A percentile compares a stretch with the other conserved stretches of the same genome.
Evolutionary conservation across 495 filamentous ascomycete genomes (phyloP).

Genomic region (Aspergillus nidulans): DNA sequence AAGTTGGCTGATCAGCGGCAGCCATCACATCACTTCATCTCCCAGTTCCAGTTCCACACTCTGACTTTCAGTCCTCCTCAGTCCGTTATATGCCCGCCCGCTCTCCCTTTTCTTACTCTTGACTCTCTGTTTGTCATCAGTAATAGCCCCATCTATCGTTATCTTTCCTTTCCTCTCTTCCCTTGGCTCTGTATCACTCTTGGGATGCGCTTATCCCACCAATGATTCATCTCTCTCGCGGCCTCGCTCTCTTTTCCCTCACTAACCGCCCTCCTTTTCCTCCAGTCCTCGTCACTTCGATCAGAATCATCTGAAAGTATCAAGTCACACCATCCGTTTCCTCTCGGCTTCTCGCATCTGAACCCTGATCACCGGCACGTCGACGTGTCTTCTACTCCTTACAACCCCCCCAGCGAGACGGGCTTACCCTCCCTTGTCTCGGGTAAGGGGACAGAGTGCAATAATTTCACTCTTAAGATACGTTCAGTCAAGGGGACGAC

Average conservation of each 20-base stretch:
- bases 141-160: constrained; percentile 3
- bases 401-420: constrained; percentile 2
- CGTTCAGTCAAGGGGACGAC: constrained; percentile 26
- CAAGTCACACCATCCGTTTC: neutral
- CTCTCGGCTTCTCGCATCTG: constrained; percentile 18
- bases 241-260: constrained; percentile 1
- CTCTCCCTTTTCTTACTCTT: neutral
- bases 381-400: neutral
- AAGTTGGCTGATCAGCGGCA: constrained; percentile 5
- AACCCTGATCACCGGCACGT: neutral
- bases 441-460: constrained; percentile 10
- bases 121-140: neutral
- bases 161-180: constrained; percentile 4
- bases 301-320: neutral
- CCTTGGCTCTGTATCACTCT: neutral
- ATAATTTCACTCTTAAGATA: constrained; percentile 9
- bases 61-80: neutral
- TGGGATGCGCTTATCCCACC: constrained; percentile 3
- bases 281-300: neutral
- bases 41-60: neutral
- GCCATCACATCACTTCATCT: constrained; percentile 13
- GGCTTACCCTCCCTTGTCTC: constrained; percentile 6
- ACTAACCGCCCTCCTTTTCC: constrained; percentile 4
- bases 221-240: neutral
- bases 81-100: neutral